phyloP scores from a whole-genome alignment of 169 alveolate species.

The Cystoisospora suis region DNA sequence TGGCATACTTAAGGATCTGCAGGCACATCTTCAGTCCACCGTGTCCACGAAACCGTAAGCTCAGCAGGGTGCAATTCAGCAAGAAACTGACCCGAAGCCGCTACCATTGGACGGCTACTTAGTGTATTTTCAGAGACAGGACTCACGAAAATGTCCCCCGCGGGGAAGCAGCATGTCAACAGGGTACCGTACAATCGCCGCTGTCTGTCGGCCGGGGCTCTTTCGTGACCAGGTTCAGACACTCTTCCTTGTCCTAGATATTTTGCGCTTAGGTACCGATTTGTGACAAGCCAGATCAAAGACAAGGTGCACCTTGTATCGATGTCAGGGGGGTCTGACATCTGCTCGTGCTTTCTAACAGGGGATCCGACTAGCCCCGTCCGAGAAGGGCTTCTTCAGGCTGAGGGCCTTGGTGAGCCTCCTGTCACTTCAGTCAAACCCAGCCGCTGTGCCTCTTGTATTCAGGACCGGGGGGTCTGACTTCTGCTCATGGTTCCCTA shows the following conservation, averaged over 20 bases:
- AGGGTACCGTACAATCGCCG: background rate
- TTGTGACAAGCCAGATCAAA: background rate
- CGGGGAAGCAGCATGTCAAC: background rate
- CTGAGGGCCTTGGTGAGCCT: background rate
- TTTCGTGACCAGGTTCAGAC: background rate
- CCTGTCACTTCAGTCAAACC: background rate
- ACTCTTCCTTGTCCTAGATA: background rate
- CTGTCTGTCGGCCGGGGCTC: background rate
- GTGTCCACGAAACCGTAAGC: no score
- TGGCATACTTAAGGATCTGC: no score
- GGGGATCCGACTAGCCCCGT: conserved; percentile 32
- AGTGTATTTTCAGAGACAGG: background rate
- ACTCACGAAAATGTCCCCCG: background rate
- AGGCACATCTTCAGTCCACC: no score
- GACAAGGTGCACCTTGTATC: conserved; percentile 33
- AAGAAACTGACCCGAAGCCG: no score
- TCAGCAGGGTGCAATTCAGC: no score
- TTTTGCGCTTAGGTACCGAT: background rate
- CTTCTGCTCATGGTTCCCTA: no score
- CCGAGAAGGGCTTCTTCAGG: conserved; percentile 16
- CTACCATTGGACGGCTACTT: no score
- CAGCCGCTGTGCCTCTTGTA: background rate
- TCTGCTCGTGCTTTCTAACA: conserved; percentile 36
- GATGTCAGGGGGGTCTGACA: conserved; percentile 56
- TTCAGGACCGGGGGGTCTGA: no score